phyloP scores from a whole-genome alignment of 345 rosid genomes.

The Rhodamnia argentea region DNA sequence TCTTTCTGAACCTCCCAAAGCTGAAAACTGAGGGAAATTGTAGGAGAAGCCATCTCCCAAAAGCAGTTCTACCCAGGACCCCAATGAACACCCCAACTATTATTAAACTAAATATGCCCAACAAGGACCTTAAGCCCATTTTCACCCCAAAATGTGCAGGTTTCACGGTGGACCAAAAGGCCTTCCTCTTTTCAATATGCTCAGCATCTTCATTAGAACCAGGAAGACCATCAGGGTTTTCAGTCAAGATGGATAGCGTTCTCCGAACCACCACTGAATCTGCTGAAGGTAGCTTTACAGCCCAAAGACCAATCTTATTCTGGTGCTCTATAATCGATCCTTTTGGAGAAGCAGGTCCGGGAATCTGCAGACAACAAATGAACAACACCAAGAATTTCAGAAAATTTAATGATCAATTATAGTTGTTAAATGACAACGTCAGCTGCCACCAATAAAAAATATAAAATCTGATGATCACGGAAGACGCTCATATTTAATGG shows the following conservation, averaged over 20 bases:
- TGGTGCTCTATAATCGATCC: constrained; percentile 55
- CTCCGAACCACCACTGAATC: constrained; percentile 71
- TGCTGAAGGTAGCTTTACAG: constrained; percentile 75
- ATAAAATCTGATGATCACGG: not conserved
- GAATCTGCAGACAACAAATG: constrained; percentile 43
- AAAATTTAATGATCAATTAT: not conserved
- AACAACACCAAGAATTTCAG: not conserved
- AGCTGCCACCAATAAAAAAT: not conserved
- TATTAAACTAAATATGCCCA: constrained; percentile 37
- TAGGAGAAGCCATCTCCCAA: constrained; percentile 78
- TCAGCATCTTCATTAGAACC: constrained; percentile 59
- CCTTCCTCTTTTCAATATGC: constrained; percentile 39
- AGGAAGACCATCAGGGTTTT: constrained; percentile 63
- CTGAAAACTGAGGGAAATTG: constrained; percentile 79
- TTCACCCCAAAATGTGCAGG: constrained; percentile 80
- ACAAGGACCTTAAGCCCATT: constrained; percentile 47
- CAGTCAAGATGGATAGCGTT: constrained; percentile 55
- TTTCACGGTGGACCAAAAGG: constrained; percentile 62
- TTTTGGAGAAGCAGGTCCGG: constrained; percentile 53
- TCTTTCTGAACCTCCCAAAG: constrained; percentile 71
- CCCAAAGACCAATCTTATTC: constrained; percentile 70
- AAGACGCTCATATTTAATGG: not conserved
- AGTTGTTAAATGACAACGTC: not conserved
- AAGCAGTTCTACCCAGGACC: constrained; percentile 29
- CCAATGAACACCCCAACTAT: constrained; percentile 57